These are phyloP conservation scores for Penicillium sp. DNA, from an alignment of 2,329 filamentous ascomycete genomes.

Conservation along the genomic window DNA sequence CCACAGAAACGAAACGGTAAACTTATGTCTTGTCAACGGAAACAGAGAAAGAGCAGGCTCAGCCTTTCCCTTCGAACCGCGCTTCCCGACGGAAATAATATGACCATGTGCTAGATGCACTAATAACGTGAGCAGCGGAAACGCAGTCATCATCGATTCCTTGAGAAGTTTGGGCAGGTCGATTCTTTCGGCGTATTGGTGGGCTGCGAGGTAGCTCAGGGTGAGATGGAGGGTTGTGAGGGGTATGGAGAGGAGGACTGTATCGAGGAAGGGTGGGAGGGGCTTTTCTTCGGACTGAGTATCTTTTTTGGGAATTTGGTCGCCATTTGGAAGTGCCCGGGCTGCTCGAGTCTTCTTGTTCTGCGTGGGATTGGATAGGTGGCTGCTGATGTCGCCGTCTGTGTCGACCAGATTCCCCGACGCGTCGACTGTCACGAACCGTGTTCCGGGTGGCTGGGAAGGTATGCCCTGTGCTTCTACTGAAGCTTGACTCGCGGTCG, in stretches of 20 bases:
- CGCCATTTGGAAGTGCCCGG: background rate
- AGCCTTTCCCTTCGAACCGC: background rate
- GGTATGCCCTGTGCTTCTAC: slow-evolving; percentile 8
- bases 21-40: slow-evolving; percentile 26
- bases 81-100: slow-evolving; percentile 34
- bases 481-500: background rate
- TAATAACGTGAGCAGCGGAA: slow-evolving; percentile 44
- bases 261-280: slow-evolving; percentile 43
- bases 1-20: slow-evolving; percentile 28
- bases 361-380: slow-evolving; percentile 8
- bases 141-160: slow-evolving; percentile 39
- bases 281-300: slow-evolving; percentile 21
- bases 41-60: slow-evolving; percentile 18
- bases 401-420: slow-evolving; percentile 22
- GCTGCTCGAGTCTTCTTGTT: background rate
- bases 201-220: slow-evolving; percentile 44
- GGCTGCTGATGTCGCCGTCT: slow-evolving; percentile 15
- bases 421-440: slow-evolving; percentile 37
- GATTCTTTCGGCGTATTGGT: slow-evolving; percentile 45
- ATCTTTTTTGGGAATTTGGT: background rate
- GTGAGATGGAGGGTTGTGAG: slow-evolving; percentile 46
- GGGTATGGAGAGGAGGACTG: slow-evolving; percentile 42
- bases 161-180: slow-evolving; percentile 31
- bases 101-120: slow-evolving; percentile 47
- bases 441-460: slow-evolving; percentile 20